These are phyloP conservation scores for Neopestalotiopsis clavispora DNA, from an alignment of 2,329 filamentous ascomycete genomes.

Conservation along the genomic window DNA sequence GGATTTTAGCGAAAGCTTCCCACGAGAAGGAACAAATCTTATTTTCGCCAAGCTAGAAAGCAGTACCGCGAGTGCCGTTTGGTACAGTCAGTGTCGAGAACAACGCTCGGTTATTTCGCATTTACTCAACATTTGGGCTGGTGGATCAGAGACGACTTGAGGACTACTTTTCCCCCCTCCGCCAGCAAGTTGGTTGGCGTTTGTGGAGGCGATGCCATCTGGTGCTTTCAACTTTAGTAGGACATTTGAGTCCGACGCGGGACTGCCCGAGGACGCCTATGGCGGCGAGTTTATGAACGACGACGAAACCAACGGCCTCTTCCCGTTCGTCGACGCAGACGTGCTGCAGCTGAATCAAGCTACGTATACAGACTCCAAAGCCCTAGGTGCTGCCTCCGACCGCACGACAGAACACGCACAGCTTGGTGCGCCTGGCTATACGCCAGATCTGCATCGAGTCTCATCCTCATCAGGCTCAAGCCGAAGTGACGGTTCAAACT, in stretches of 20 bases:
- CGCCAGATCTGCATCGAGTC: constrained; percentile 32
- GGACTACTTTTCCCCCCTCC: neutral
- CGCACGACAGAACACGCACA: constrained; percentile 19
- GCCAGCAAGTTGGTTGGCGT: neutral
- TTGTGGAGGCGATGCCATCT: constrained; percentile 19
- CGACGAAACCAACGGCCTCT: constrained; percentile 18
- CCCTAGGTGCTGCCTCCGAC: constrained; percentile 21
- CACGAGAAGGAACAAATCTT: neutral
- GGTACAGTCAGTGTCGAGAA: neutral
- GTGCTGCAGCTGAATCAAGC: constrained; percentile 17
- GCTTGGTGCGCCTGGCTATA: constrained; percentile 20
- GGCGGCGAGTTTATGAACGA: constrained; percentile 21
- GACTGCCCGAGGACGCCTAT: constrained; percentile 20
- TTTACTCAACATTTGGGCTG: neutral
- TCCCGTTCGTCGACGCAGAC: constrained; percentile 11
- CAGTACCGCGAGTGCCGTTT: neutral
- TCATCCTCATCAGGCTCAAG: constrained; percentile 38
- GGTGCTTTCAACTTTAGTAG: constrained; percentile 18
- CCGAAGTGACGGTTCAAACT: constrained; percentile 30
- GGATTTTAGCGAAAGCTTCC: neutral
- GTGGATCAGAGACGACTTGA: neutral
- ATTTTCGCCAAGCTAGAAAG: neutral
- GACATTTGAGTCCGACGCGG: constrained; percentile 20
- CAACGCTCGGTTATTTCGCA: neutral
- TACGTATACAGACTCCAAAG: constrained; percentile 26